Percentiles rank a stretch among this genome's conserved stretches.
Conservation (phyloP, 2,329 filamentous ascomycete species). For the Calonectria pauciramosa region DNA sequence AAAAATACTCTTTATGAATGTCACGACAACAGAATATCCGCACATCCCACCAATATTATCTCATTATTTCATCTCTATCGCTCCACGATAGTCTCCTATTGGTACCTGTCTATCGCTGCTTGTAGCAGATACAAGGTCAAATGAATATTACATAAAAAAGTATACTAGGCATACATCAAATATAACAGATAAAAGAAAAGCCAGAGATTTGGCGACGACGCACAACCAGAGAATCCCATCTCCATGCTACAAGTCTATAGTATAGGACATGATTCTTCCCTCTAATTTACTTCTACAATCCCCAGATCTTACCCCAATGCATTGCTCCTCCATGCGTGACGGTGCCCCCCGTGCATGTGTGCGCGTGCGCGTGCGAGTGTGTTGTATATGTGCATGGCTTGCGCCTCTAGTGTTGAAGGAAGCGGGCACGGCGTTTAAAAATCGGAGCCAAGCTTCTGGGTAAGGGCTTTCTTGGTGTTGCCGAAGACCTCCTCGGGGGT, state of each 20-base stretch:
- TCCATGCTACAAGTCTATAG: slow-evolving; percentile 25
- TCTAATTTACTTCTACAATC: slow-evolving; percentile 27
- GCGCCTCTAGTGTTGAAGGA: background rate
- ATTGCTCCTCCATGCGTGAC: slow-evolving; percentile 28
- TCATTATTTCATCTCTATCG: slow-evolving; percentile 1
- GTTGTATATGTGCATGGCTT: slow-evolving; percentile 13
- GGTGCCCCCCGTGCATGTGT: slow-evolving; percentile 30
- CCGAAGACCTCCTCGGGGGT: slow-evolving; percentile 73
- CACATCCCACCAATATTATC: background rate
- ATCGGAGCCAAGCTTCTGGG: slow-evolving; percentile 60
- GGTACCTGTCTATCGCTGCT: background rate
- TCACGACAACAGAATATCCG: background rate
- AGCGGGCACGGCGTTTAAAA: slow-evolving; percentile 37
- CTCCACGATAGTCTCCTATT: slow-evolving; percentile 4
- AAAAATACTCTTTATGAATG: background rate
- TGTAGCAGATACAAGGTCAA: background rate
- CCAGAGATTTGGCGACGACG: slow-evolving; percentile 20
- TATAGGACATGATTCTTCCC: slow-evolving; percentile 30
- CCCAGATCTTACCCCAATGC: slow-evolving; percentile 25
- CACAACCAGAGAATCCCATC: slow-evolving; percentile 22
- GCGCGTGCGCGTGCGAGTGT: slow-evolving; percentile 21
- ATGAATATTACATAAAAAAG: slow-evolving; percentile 23
- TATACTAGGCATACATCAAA: slow-evolving; percentile 17
- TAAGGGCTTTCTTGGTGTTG: slow-evolving; percentile 65
- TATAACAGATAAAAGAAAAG: slow-evolving; percentile 14